Percentiles rank a stretch among this genome's conserved stretches.
Evolutionary conservation across 208 protist genomes (phyloP).

Genomic region (Plasmodiophora brassicae): DNA sequence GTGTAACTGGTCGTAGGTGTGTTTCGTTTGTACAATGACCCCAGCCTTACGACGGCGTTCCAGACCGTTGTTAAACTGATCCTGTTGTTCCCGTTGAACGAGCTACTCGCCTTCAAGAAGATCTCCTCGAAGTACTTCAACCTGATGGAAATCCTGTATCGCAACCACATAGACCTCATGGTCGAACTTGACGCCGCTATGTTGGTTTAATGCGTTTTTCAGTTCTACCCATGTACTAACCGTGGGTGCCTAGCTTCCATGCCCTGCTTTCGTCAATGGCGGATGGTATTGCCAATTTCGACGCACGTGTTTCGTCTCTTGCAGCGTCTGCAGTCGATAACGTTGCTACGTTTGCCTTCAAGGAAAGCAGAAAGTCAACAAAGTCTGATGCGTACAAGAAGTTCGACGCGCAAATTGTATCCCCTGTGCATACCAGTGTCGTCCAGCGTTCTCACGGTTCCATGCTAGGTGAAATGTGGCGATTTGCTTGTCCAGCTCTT

Average conservation of each 20-base stretch:
- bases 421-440: no score
- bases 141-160: not conserved
- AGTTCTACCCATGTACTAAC: not conserved
- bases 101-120: conserved; percentile 26
- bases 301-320: not conserved
- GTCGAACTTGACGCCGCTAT: not conserved
- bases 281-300: not conserved
- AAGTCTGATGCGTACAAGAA: no score
- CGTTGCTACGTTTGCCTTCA: conserved; percentile 29
- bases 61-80: not conserved
- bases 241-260: not conserved
- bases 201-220: conserved; percentile 8
- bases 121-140: conserved; percentile 4
- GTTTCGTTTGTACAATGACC: conserved; percentile 7
- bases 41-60: conserved; percentile 25
- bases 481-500: no score
- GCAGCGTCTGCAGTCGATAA: not conserved
- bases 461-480: no score
- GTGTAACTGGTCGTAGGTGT: not conserved
- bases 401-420: no score
- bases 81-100: not conserved
- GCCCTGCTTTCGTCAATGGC: not conserved
- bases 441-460: no score
- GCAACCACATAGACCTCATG: conserved; percentile 10
- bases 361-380: no score